These are phyloP conservation scores for Gossypioides kirkii DNA, from an alignment of 345 rosid species.

Conservation along the genomic window DNA sequence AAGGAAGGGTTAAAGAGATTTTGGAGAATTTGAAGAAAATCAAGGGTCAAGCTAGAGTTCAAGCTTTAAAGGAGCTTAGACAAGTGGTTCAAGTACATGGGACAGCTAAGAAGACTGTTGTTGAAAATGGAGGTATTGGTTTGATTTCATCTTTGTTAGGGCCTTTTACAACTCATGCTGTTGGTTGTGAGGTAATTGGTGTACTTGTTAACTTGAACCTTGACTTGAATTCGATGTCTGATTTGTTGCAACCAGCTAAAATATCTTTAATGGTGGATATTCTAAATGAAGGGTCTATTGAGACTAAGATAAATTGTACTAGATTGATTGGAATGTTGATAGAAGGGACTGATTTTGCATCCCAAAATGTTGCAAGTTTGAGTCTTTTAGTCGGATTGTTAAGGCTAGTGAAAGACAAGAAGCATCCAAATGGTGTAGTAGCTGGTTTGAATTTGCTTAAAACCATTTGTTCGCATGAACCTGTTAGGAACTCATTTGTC, in stretches of 20 bases:
- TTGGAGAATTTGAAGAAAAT: slow-evolving; percentile 50
- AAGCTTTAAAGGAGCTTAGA: slow-evolving; percentile 51
- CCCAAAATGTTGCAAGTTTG: not conserved
- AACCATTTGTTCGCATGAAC: not conserved
- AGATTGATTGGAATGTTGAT: not conserved
- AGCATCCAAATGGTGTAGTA: not conserved
- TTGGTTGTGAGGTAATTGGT: slow-evolving; percentile 1
- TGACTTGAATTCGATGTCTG: not conserved
- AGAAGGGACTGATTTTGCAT: not conserved
- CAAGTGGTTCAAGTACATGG: slow-evolving; percentile 43
- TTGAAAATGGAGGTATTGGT: slow-evolving; percentile 43
- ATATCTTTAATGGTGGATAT: not conserved
- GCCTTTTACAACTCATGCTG: not conserved
- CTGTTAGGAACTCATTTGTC: not conserved
- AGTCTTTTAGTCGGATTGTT: not conserved
- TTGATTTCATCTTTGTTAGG: slow-evolving; percentile 9
- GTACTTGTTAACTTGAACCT: not conserved
- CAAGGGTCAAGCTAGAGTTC: slow-evolving; percentile 70
- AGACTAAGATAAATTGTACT: not conserved
- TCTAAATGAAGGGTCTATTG: not conserved
- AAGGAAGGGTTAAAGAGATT: slow-evolving; percentile 55
- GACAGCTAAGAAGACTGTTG: slow-evolving; percentile 46
- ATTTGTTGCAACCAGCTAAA: slow-evolving; percentile 1
- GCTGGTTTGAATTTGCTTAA: not conserved
- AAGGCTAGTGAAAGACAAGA: not conserved